phyloP scores from a whole-genome alignment of 306 rosid species.

The Dalbergia cochinchinensis region DNA sequence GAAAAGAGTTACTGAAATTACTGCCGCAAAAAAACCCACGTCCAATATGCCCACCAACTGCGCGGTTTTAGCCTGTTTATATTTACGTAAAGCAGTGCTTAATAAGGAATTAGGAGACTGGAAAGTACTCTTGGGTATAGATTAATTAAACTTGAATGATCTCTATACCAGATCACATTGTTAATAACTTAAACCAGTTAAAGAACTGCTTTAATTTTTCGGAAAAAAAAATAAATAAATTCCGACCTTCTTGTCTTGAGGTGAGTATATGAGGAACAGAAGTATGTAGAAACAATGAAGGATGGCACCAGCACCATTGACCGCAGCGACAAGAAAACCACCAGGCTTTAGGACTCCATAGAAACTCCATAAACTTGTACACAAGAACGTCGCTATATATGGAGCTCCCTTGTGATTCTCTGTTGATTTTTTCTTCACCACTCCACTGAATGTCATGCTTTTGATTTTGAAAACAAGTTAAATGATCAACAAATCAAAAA shows the following conservation, averaged over 20 bases:
- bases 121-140: neutral
- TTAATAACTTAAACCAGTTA: neutral
- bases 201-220: neutral
- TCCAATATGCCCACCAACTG: constrained; percentile 47
- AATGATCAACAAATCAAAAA: neutral
- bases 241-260: constrained; percentile 58
- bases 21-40: constrained; percentile 57
- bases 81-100: neutral
- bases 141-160: neutral
- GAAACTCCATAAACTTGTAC: constrained; percentile 67
- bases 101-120: neutral
- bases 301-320: constrained; percentile 61
- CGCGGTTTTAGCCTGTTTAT: constrained; percentile 46
- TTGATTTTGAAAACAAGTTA: neutral
- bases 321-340: constrained; percentile 53
- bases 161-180: neutral
- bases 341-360: constrained; percentile 62
- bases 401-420: constrained; percentile 57
- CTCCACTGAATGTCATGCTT: constrained; percentile 56
- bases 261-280: constrained; percentile 59
- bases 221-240: neutral
- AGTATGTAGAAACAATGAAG: constrained; percentile 54
- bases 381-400: constrained; percentile 56
- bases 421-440: constrained; percentile 68
- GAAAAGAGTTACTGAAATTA: constrained; percentile 51